Base-by-base conservation (phyloP, 192 early-diverging fungal genomes). In the Backusella westeae region DNA sequence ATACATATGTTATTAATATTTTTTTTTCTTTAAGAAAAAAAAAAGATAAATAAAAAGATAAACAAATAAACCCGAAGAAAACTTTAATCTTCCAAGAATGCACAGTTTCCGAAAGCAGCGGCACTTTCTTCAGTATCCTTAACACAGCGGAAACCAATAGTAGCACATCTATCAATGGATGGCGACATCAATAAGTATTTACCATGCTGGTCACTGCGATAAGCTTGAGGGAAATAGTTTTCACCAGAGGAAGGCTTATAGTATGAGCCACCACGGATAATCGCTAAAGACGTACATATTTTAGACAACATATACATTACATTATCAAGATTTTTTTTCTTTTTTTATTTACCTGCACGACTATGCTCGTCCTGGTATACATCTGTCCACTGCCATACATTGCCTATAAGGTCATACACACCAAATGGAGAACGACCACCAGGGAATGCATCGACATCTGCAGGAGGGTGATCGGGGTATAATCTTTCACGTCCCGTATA, bases 321-420 rank as follows among this genome's bases (percentile, higher is more conserved):
- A 67, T 29, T 19, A 35, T 19, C 7, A 19, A 67, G 15, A 67
- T 34, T 19, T 35, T 6, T 32, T 6, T 32, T 3, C 2, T 32
- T 32, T 32, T 32, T 32, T 32, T 32, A 32, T 32, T 71, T 71
- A 71, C 69, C 69, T 44, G 75, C 67, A 29, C 75, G 23, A 7
- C 36, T 69, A 39, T 70, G 75, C 34, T 76, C 67, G 39, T 76
- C 75, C 12, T 39, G 42, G 39, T 76, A 76, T 15, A 76, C 75
- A 69, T 76, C 75, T 1, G 75, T 76, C 75, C 75, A 76, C n/a
- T 76, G 65, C 75, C 75, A 76, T 19, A 76, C 75, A 59, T 76
- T 76, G 26, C 75, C 75, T 5, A 76, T 68, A 42, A 76, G 42
- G 53, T 76, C 75, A 56, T 76, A 76, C 23, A 76, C 75, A 59